Evolutionary conservation across 768 basidiomycete species (phyloP).

Genomic region (Cantharellus anzutake): DNA sequence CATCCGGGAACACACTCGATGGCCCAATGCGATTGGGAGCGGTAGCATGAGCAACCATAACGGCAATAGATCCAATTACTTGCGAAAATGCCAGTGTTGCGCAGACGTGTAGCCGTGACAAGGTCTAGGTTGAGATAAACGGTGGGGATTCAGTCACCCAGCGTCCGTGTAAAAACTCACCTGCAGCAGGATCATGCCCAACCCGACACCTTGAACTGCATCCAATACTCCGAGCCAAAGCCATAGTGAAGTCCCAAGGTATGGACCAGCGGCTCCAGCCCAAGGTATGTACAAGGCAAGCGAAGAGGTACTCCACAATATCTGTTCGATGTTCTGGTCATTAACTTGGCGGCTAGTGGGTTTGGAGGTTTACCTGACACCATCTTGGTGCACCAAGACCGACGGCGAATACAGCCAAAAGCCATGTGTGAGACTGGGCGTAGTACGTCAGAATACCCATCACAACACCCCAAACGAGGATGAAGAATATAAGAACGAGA

Average conservation of each 20-base stretch:
- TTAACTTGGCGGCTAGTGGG: not conserved
- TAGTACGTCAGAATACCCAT: constrained; percentile 61
- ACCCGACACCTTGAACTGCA: constrained; percentile 83
- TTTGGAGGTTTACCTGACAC: constrained; percentile 48
- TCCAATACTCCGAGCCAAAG: constrained; percentile 91
- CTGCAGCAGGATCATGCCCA: constrained; percentile 81
- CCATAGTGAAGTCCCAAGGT: constrained; percentile 80
- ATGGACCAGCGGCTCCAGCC: constrained; percentile 73
- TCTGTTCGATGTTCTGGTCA: constrained; percentile 21
- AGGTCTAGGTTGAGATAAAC: constrained; percentile 26
- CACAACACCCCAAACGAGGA: constrained; percentile 67
- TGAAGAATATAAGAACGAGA: constrained; percentile 67
- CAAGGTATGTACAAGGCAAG: constrained; percentile 86
- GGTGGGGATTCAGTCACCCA: not conserved
- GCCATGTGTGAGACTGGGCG: constrained; percentile 90
- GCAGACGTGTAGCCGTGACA: constrained; percentile 86
- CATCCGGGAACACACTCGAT: constrained; percentile 77
- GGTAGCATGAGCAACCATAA: constrained; percentile 83
- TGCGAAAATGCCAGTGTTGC: constrained; percentile 84
- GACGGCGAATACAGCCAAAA: constrained; percentile 86
- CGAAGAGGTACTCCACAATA: constrained; percentile 91
- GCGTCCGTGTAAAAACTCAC: constrained; percentile 8
- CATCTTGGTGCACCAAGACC: constrained; percentile 86
- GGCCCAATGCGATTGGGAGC: constrained; percentile 83
- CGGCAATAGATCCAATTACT: constrained; percentile 73